Evolutionary conservation across 306 rosid species (phyloP), one percentile per base, ranked within the genome.

Genomic region (Vachellia pachyceras): DNA sequence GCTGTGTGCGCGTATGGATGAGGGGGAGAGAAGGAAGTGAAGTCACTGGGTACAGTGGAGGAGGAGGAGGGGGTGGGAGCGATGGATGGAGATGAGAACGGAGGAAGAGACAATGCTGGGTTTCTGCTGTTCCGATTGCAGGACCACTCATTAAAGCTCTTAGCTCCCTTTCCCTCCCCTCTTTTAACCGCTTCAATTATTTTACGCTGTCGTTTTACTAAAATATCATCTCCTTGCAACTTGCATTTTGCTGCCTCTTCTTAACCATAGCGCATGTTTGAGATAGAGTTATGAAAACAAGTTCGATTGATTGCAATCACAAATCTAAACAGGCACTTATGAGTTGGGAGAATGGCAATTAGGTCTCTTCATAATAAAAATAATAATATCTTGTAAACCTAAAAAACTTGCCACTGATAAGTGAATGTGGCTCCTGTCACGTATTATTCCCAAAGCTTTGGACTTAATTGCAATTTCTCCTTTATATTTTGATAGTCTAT

Each of bases 61-160:
- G 60, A 18, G 25, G 23, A 40, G n/a, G n/a, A n/a, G n/a, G n/a
- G n/a, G 10, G 29, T 8, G 14, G 66, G 39, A 60, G 37, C 10
- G 33, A 18, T 0, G 65, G 58, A 20, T 46, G 70, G 81, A 86
- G 83, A 82, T 77, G 88, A 87, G 85, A 85, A 81, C 97, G 55
- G 69, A 75, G 77, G 87, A 87, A 86, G 86, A 81, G 97, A 92
- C 97, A 88, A 77, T 55, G 63, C 85, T 80, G 54, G 37, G 86
- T 69, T 83, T 86, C 90, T 69, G 90, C 89, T 58, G 81, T 57
- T 88, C 85, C 54, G 41, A 2, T 1, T 14, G 71, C 55, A 68
- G 86, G 93, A 75, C 93, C 87, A 79, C 86, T 69, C n/a, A n/a
- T n/a, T n/a, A n/a, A n/a, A n/a, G n/a, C 22, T 0, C 80, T 4